Conservation (phyloP, 2,329 filamentous ascomycete species). For the Dendrostoma leiphaemia region DNA sequence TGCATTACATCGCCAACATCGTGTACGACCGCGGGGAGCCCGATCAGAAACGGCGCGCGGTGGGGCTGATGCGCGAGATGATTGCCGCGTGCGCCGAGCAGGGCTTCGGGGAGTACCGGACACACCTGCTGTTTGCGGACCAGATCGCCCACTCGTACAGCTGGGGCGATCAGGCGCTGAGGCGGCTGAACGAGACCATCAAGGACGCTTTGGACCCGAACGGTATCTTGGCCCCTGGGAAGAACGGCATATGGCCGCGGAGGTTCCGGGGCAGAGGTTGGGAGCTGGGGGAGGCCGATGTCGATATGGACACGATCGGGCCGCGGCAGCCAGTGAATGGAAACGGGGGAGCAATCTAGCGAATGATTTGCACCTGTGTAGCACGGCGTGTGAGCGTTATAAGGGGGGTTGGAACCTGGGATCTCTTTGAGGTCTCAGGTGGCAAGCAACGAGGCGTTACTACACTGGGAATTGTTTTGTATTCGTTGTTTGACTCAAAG, state of each 20-base stretch:
- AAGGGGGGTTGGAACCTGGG: no score
- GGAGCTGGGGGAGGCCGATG: slow-evolving; percentile 26
- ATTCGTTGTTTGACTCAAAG: no score
- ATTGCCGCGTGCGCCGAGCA: slow-evolving; percentile 32
- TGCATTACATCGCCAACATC: slow-evolving; percentile 43
- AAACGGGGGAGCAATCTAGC: not conserved
- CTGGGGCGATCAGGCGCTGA: slow-evolving; percentile 34
- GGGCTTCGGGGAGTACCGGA: slow-evolving; percentile 40
- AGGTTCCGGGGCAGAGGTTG: slow-evolving; percentile 29
- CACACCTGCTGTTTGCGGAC: slow-evolving; percentile 38
- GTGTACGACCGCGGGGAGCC: slow-evolving; percentile 39
- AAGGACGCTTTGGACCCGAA: slow-evolving; percentile 41
- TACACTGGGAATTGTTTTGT: no score
- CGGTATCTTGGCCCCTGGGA: slow-evolving; percentile 44
- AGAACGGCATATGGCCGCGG: slow-evolving; percentile 36
- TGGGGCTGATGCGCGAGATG: slow-evolving; percentile 31
- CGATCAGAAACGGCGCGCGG: slow-evolving; percentile 26
- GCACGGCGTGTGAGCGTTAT: no score
- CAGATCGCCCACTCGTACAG: slow-evolving; percentile 37
- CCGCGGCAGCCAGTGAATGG: not conserved
- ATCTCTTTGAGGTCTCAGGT: no score
- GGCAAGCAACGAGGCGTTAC: no score
- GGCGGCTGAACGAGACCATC: slow-evolving; percentile 36
- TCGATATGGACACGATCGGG: slow-evolving; percentile 21
- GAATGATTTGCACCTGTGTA: not conserved